Conservation (phyloP, 2,329 filamentous ascomycete species). For the Apiospora saccharicola region DNA sequence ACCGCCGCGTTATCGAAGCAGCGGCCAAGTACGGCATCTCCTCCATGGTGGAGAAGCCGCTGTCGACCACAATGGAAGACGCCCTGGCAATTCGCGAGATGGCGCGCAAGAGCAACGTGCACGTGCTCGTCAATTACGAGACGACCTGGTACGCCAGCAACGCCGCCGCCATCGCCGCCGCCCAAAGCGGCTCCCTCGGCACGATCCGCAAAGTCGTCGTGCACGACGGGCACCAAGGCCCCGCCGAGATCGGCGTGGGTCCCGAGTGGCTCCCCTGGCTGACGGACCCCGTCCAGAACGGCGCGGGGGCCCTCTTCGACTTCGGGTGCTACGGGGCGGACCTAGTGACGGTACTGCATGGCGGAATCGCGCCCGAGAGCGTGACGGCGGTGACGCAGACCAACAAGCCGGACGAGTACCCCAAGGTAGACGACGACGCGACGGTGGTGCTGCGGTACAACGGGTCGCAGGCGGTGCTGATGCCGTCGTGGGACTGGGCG, state of each 20-base stretch:
- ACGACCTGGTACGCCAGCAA: constrained; percentile 11
- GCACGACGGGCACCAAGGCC: background rate
- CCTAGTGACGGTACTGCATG: background rate
- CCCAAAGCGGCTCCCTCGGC: background rate
- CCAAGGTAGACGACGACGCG: background rate
- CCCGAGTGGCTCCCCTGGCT: constrained; percentile 3
- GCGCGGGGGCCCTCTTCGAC: background rate
- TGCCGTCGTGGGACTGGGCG: constrained; percentile 1
- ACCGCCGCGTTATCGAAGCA: background rate
- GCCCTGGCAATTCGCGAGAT: background rate
- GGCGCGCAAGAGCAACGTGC: background rate
- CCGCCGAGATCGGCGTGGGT: background rate
- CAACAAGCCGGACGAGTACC: background rate
- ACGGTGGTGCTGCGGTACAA: background rate
- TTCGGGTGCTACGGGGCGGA: background rate
- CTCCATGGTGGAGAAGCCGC: constrained; percentile 12
- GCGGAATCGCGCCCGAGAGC: background rate
- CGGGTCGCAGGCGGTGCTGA: background rate
- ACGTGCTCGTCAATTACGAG: background rate
- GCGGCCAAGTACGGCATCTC: constrained; percentile 13
- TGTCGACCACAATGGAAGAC: background rate
- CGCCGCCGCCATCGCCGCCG: background rate
- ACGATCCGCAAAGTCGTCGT: constrained; percentile 7
- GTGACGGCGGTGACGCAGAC: background rate
- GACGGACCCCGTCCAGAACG: background rate